Base-by-base conservation (phyloP, 192 early-diverging fungal species). In the Gryganskiella cystojenkinii region DNA sequence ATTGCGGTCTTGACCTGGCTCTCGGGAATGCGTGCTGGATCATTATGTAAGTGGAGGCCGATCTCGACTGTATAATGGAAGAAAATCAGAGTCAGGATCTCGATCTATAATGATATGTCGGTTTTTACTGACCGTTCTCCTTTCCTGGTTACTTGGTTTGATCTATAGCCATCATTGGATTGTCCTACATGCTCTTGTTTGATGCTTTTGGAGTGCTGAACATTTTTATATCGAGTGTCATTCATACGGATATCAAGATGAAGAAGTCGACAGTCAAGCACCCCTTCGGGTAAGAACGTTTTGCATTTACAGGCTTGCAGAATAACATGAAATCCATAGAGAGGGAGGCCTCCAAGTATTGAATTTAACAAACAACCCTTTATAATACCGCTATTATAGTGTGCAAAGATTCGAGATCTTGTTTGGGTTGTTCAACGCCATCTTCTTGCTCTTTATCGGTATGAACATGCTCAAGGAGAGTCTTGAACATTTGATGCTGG, bases 401-500 rank as follows among this genome's bases (percentile, higher is more conserved):
- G 79, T 85, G 19, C 82, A 84, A 46, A 79, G 87, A 28, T 83
- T 76, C 45, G 85, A 87, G 57, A 74, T 89, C 45, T 61, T 89
- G 50, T 80, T 87, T 68, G 85, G 82, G 19, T 50, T 89, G 50
- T 82, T 71, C 13, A 84, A 73, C 22, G 81, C 80, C 8, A 82
- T 89, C 49, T 89, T 83, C 30, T 72, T 89, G 14, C 51, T 89
- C 51, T 89, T 89, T 55, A 82, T 82, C 28, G 84, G 84, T 15
- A 87, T 89, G 84, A 81, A 87, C 58, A 84, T 80, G 54, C 78
- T 83, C 7, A 89, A 89, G 54, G 87, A 89, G 63, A 82, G 84
- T 40, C 56, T 89, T 20, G 87, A 89, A 62, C 87, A 89, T 65
- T 66, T 87, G 20, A 73, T 89, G 64, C 71, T 89, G 27, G 81